Conservation (phyloP, 306 rosid species). For the Glycine soja region DNA sequence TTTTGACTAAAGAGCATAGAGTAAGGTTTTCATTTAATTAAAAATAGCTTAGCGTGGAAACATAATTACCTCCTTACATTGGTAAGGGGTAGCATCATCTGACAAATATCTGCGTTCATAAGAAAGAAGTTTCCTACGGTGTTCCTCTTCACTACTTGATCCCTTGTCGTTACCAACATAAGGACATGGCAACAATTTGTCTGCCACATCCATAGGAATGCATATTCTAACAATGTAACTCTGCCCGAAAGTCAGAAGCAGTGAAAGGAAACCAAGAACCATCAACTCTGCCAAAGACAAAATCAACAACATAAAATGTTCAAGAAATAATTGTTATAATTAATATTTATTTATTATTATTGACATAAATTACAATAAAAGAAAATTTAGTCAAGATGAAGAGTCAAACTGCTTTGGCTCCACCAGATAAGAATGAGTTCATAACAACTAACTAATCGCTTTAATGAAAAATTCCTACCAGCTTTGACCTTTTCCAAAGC, state of each 20-base stretch:
- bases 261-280: conserved; percentile 93
- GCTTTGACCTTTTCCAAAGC: conserved; percentile 93
- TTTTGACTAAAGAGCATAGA: neutral
- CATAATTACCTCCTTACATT: conserved; percentile 68
- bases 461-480: conserved; percentile 56
- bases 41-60: neutral
- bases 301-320: neutral
- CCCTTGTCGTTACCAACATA: neutral
- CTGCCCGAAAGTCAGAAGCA: conserved; percentile 88
- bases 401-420: conserved; percentile 15
- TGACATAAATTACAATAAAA: conserved; percentile 6
- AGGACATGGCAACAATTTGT: conserved; percentile 81
- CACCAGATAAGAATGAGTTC: neutral
- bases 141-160: conserved; percentile 47
- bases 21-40: conserved; percentile 9
- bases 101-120: conserved; percentile 73
- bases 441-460: conserved; percentile 7
- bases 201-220: conserved; percentile 60
- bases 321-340: too few relatives aligned
- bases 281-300: conserved; percentile 81
- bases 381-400: neutral
- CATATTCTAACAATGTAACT: conserved; percentile 77
- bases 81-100: conserved; percentile 41
- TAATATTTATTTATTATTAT: too few relatives aligned
- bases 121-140: conserved; percentile 68